Base-by-base conservation (phyloP, 1,284 basidiomycete species). In the Puccinia horiana region DNA sequence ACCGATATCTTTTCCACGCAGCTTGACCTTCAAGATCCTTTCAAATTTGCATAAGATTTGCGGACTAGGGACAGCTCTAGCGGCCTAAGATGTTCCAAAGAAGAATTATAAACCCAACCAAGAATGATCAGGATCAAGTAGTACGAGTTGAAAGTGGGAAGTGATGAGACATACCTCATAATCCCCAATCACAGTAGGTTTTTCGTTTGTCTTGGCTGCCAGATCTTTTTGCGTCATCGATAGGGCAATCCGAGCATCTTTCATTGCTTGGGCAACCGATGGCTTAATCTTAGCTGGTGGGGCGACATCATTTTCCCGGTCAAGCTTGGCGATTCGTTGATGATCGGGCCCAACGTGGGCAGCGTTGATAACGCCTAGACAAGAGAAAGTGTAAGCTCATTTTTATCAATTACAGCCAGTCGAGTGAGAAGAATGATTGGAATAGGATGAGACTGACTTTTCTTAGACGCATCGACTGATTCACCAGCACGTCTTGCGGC, bases 151-250 rank as follows among this genome's bases (percentile, higher is more conserved):
- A 35, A 26, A 40, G 18, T 11, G 5, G 49, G 18, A 65, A 29
- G 26, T 9, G 26, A 63, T 12, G 32, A 23, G n/a, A 37, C 47
- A 29, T 72, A 80, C 78, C 69, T 80, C 78, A 42, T 80, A 80
- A 61, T 80, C 78, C 11, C 70, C 70, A 61, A 80, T 80, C n/a
- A 80, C 78, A 29, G 65, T 72, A 18, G 78, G 78, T 61, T 80
- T 80, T 26, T 80, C 78, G 37, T 72, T 80, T 14, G 69, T 72
- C 44, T 58, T 70, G 32, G 49, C 54, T 6, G 78, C 78, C 42
- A 80, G 32, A 32, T 80, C 78, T 61, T 80, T 80, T 42, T 80
- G 78, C 35, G 65, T 72, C 78, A 80, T 58, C n/a, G 49, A 44
- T 14, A 80, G 26, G 61, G 65, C 69, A 9, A 80, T 72, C 26